Percentiles rank a stretch among this genome's conserved stretches.
Evolutionary conservation across 2,329 filamentous ascomycete species (phyloP).

Genomic region (Penicillium crustosum): DNA sequence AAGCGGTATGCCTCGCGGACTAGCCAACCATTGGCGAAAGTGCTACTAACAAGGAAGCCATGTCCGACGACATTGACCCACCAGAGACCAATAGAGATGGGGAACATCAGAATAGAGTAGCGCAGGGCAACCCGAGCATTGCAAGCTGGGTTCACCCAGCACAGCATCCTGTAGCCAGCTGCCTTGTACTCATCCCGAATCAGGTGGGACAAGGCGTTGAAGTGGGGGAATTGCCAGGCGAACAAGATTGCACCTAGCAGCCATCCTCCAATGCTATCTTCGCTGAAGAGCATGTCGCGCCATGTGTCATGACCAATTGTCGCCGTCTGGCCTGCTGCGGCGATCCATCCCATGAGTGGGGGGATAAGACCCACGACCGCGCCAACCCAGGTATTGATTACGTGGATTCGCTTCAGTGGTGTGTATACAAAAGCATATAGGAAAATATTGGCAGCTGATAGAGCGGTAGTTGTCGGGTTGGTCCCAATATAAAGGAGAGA

Average conservation of each 20-base stretch:
- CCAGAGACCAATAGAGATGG: slow-evolving; percentile 78
- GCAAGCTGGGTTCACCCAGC: slow-evolving; percentile 80
- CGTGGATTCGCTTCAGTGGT: slow-evolving; percentile 81
- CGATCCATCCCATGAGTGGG: slow-evolving; percentile 96
- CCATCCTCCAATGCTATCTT: slow-evolving; percentile 77
- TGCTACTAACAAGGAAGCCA: slow-evolving; percentile 77
- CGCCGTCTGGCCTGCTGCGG: slow-evolving; percentile 84
- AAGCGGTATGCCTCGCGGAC: slow-evolving; percentile 75
- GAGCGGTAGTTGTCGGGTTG: slow-evolving; percentile 85
- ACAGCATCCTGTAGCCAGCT: slow-evolving; percentile 69
- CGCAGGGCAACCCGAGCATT: slow-evolving; percentile 85
- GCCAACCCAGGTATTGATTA: slow-evolving; percentile 91
- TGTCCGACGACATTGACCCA: slow-evolving; percentile 79
- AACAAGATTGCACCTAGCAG: slow-evolving; percentile 80
- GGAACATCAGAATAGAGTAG: slow-evolving; percentile 82
- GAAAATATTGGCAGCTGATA: slow-evolving; percentile 80
- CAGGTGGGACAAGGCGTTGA: slow-evolving; percentile 87
- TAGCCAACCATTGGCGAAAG: slow-evolving; percentile 84
- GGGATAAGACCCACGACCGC: slow-evolving; percentile 91
- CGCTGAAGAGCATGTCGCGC: slow-evolving; percentile 73
- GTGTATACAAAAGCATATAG: slow-evolving; percentile 94
- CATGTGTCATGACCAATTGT: slow-evolving; percentile 69
- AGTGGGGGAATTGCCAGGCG: slow-evolving; percentile 97
- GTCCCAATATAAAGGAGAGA: slow-evolving; percentile 81
- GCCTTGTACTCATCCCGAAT: slow-evolving; percentile 85